phyloP scores from a whole-genome alignment of 805 yeast genomes.

The Sungouiozyma ichnusensis region DNA sequence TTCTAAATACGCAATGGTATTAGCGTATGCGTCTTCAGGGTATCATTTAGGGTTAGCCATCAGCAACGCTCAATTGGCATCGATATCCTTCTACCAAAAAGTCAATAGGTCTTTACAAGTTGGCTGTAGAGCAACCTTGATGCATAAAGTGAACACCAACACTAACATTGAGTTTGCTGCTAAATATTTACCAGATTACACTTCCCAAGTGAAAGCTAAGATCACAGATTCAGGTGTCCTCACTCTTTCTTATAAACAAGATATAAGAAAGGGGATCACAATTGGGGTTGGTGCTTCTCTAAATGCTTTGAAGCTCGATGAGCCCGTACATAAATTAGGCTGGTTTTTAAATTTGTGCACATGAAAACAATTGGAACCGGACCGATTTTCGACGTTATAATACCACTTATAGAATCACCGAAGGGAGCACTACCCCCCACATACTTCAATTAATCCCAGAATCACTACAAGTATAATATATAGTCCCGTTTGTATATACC shows the following conservation, averaged over 20 bases:
- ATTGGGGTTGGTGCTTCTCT: constrained; percentile 95
- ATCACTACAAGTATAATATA: too few relatives aligned
- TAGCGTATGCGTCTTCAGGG: constrained; percentile 83
- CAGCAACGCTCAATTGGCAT: constrained; percentile 76
- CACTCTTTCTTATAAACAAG: constrained; percentile 89
- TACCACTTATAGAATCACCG: neutral
- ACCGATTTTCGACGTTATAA: neutral
- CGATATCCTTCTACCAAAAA: constrained; percentile 96
- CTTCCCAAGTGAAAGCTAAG: constrained; percentile 93
- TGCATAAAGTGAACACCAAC: constrained; percentile 58
- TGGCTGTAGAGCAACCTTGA: constrained; percentile 97
- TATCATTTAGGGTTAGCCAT: constrained; percentile 67
- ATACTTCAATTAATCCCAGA: neutral
- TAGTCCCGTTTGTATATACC: too few relatives aligned
- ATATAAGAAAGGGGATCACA: constrained; percentile 90
- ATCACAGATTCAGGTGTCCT: constrained; percentile 93
- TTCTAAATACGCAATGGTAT: constrained; percentile 86
- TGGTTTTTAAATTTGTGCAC: constrained; percentile 88
- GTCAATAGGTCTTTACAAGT: constrained; percentile 87
- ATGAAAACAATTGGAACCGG: constrained; percentile 38
- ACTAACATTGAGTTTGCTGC: constrained; percentile 94
- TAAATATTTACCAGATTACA: constrained; percentile 79
- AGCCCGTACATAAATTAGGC: constrained; percentile 97
- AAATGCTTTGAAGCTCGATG: constrained; percentile 90
- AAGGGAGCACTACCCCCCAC: too few relatives aligned